Conservation (phyloP, 2,329 filamentous ascomycete genomes). For the Aspergillus bombycis region DNA sequence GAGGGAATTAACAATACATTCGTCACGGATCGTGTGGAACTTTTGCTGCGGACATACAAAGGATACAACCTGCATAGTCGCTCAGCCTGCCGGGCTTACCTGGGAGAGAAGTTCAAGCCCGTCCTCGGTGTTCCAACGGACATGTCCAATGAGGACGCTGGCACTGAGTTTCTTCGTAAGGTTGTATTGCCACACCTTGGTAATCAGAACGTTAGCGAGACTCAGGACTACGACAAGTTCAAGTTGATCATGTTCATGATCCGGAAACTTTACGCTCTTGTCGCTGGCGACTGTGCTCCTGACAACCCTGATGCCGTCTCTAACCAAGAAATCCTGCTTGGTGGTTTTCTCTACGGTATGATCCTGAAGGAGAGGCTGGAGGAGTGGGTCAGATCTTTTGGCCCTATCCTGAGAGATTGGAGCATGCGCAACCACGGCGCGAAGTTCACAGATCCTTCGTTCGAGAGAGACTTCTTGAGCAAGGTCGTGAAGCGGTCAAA, state of each 20-base stretch:
- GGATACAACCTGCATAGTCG: conserved; percentile 81
- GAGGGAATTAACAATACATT: conserved; percentile 86
- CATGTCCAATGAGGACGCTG: conserved; percentile 84
- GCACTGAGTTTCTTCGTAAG: conserved; percentile 85
- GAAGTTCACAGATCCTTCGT: conserved; percentile 74
- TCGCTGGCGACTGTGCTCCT: conserved; percentile 86
- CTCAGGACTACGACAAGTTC: conserved; percentile 90
- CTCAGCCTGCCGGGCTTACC: conserved; percentile 78
- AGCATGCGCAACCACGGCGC: conserved; percentile 54
- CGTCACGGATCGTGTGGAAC: conserved; percentile 89
- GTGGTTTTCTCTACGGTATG: conserved; percentile 91
- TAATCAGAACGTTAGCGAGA: conserved; percentile 78
- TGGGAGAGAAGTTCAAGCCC: conserved; percentile 88
- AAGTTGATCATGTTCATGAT: conserved; percentile 94
- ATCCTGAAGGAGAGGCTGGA: conserved; percentile 94
- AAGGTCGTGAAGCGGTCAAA: conserved; percentile 81
- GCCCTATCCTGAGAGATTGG: conserved; percentile 58
- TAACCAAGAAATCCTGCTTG: conserved; percentile 92
- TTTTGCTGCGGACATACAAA: conserved; percentile 92
- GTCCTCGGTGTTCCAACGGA: conserved; percentile 83
- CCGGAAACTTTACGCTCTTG: conserved; percentile 89
- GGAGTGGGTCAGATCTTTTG: conserved; percentile 76
- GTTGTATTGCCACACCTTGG: conserved; percentile 92
- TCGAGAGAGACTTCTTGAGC: conserved; percentile 75
- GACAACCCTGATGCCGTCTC: conserved; percentile 97